Conservation (phyloP, 208 protist genomes). For the Leishmania mexicana region DNA sequence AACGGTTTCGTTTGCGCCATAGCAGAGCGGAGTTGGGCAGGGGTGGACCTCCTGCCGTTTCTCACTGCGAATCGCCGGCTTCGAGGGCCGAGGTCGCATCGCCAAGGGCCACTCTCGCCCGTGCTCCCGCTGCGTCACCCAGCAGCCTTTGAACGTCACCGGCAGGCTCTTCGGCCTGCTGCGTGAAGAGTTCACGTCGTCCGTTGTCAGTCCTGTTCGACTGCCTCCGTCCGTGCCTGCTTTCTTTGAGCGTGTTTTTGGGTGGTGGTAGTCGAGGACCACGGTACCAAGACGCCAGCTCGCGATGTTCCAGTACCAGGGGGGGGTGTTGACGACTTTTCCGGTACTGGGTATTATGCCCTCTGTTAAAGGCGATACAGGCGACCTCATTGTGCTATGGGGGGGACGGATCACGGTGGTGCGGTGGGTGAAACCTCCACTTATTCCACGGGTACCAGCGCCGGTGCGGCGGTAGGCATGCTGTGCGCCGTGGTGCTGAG, state of each 20-base stretch:
- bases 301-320: background rate
- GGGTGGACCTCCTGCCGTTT: slow-evolving; percentile 1
- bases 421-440: background rate
- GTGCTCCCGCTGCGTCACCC: too few species aligned
- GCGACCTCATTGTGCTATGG: slow-evolving; percentile 24
- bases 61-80: background rate
- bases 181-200: slow-evolving; percentile 19
- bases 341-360: slow-evolving; percentile 22
- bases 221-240: slow-evolving; percentile 3
- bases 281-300: too few species aligned
- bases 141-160: background rate
- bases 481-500: slow-evolving; percentile 22
- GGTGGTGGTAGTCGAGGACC: background rate
- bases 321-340: background rate
- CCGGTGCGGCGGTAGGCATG: background rate
- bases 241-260: background rate
- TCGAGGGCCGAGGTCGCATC: background rate
- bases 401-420: slow-evolving; percentile 5
- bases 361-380: slow-evolving; percentile 16
- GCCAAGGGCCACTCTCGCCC: too few species aligned
- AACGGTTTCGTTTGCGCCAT: background rate
- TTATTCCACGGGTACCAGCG: background rate
- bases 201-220: slow-evolving; percentile 3
- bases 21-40: background rate
- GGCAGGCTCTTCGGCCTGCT: slow-evolving; percentile 18